Evolutionary conservation across 1,284 basidiomycete species (phyloP), one percentile per base, ranked within the genome.

Genomic region (Mycena sp.): DNA sequence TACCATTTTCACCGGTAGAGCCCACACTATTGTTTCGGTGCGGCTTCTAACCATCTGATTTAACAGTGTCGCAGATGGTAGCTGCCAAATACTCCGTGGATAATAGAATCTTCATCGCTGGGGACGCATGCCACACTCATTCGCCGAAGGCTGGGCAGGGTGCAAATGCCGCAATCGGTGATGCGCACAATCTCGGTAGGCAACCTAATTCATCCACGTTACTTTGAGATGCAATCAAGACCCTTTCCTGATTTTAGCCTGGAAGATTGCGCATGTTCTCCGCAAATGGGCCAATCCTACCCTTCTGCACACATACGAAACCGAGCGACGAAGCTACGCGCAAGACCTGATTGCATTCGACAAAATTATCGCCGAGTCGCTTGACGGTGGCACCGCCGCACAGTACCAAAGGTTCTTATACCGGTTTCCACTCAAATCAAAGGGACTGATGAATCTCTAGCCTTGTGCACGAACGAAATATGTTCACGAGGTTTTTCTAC

Each of bases 71-170:
- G 0, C 75, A 76, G 46, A 66, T 69, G n/a, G 70, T 77, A 17
- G 75, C 74, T 0, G 61, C 69, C 6, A 69, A 56, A 25, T 77
- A 72, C 55, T 72, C 73, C 28, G 54, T 63, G 35, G 38, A 69
- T 12, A 63, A 71, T 28, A 63, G 69, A 21, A 65, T 76, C 4
- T 76, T 76, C 46, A 71, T 76, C n/a, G 67, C 63, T 4, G 75
- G 75, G 2, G 75, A 75, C 60, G 73, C 74, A 11, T 73, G 70
- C 62, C 75, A 77, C 49, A 75, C 73, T 1, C 75, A 76, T 49
- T 75, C 74, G 6, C 74, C 75, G 5, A 75, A 74, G 35, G 74
- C 72, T 19, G 75, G 73, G 9, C 73, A 75, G 58, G 74, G 75
- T 11, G 72, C 73, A 19, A 76, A 76, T 61, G 71, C 71, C 2